Evolutionary conservation across 352 stramenopile genomes (phyloP).

Genomic region (Pythium insidiosum): DNA sequence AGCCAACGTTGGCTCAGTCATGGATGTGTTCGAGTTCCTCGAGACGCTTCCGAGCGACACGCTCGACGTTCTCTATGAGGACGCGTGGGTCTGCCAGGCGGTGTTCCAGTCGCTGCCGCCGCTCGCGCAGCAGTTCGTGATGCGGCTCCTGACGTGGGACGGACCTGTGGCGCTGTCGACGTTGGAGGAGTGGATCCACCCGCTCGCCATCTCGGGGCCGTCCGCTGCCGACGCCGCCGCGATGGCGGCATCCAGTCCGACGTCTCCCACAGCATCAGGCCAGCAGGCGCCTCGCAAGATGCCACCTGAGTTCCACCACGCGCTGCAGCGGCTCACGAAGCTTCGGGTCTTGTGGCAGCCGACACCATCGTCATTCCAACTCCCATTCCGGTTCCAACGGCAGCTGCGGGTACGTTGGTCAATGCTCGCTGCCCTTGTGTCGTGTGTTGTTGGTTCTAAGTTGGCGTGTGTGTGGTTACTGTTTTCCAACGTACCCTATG

Average conservation of each 20-base stretch:
- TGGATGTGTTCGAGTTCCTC: conserved; percentile 86
- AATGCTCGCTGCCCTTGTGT: background rate
- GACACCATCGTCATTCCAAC: conserved; percentile 26
- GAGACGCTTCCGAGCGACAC: conserved; percentile 69
- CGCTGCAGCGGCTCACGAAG: conserved; percentile 46
- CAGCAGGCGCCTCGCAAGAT: conserved; percentile 17
- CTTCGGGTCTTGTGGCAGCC: conserved; percentile 48
- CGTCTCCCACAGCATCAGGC: conserved; percentile 3
- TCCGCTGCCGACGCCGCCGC: background rate
- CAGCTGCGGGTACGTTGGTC: conserved; percentile 36
- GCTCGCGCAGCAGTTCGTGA: conserved; percentile 87
- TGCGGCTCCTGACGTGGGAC: conserved; percentile 75
- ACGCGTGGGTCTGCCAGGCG: conserved; percentile 85
- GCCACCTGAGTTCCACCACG: conserved; percentile 41
- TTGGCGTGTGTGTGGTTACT: conserved; percentile 1
- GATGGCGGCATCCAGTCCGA: background rate
- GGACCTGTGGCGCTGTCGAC: conserved; percentile 29
- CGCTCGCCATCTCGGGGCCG: conserved; percentile 15
- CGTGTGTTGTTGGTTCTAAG: no score
- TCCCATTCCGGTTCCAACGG: conserved; percentile 47
- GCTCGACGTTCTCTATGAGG: conserved; percentile 73
- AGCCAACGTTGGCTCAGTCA: no score
- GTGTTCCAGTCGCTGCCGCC: conserved; percentile 82
- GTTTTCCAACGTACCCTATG: background rate
- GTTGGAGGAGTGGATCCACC: conserved; percentile 67